Evolutionary conservation across 202 grass and related monocot species (phyloP), one percentile per base, ranked within the genome.

Genomic region (Carex arenaria): DNA sequence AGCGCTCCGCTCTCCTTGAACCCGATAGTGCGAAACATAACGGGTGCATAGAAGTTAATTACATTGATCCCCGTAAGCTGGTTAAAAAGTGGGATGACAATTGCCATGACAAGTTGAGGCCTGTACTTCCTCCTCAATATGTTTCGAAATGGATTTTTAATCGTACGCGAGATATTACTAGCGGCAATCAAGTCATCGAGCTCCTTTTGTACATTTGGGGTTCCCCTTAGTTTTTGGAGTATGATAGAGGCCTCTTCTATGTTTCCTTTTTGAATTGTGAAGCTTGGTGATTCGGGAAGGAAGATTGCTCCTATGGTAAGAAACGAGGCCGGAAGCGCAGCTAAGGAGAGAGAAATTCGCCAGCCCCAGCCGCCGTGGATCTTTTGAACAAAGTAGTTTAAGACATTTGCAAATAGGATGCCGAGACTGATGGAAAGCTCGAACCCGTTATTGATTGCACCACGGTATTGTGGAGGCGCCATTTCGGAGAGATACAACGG

Each of bases 401-500:
- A 84, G 65, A 94, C 63, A 82, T 94, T 98, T 30, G 95, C 92
- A 19, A 68, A 56, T 34, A 98, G 90, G 79, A 91, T 86, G 10
- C 95, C 90, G 12, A 98, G 57, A 64, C 92, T 93, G 80, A 98
- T 65, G 82, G 87, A 90, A 60, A 98, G 89, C 60, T 94, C 92
- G 40, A 98, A 98, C 2, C 87, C 87, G 1, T 91, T 98, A 61
- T 87, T 98, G 89, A 94, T 89, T 52, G 95, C 95, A 20, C 95
- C 95, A n/a, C 90, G 87, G 64, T 97, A 89, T 4, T 57, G 85
- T 0, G 92, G 86, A 18, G 90, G 95, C 0, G 89, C 90, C 95
- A 98, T 93, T 88, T 98, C 92, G n/a, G 92, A 93, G 32, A 98
- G 86, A 81, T 98, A 98, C 38, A 98, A 72, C 40, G 95, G 92